These are phyloP conservation scores for Xylariales sp. DNA, from an alignment of 2,329 filamentous ascomycete genomes.

Conservation along the genomic window DNA sequence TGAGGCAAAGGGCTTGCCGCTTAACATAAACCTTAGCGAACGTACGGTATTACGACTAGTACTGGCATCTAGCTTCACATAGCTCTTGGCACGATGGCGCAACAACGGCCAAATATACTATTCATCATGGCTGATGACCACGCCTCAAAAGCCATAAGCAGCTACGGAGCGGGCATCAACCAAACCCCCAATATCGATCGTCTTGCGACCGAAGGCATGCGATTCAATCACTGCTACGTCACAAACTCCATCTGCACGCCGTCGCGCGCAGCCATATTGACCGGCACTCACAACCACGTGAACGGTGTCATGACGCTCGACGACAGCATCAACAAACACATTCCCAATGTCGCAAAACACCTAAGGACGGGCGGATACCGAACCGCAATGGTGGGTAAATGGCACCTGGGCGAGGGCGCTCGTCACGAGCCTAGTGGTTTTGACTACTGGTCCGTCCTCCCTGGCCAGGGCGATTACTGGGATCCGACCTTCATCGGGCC, in stretches of 20 bases:
- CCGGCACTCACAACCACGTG: slow-evolving; percentile 64
- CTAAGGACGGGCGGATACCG: slow-evolving; percentile 59
- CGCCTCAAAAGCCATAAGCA: slow-evolving; percentile 50
- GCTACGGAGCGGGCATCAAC: slow-evolving; percentile 64
- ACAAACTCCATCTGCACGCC: slow-evolving; percentile 66
- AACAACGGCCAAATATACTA: slow-evolving; percentile 53
- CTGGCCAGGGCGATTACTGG: slow-evolving; percentile 64
- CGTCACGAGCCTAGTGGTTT: slow-evolving; percentile 61
- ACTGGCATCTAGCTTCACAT: neutral
- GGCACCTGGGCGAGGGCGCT: slow-evolving; percentile 63
- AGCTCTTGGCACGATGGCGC: slow-evolving; percentile 55
- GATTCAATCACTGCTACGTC: slow-evolving; percentile 65
- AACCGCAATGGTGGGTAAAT: slow-evolving; percentile 66
- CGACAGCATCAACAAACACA: slow-evolving; percentile 60
- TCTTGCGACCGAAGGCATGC: slow-evolving; percentile 61
- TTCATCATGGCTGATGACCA: slow-evolving; percentile 61
- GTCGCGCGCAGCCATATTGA: slow-evolving; percentile 61
- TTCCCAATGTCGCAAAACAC: slow-evolving; percentile 62
- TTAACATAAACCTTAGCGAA: neutral
- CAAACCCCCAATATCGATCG: slow-evolving; percentile 63
- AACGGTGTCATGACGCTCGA: slow-evolving; percentile 64
- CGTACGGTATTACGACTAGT: neutral
- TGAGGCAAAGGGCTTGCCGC: neutral
- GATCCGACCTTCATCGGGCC: slow-evolving; percentile 62
- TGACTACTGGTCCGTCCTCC: slow-evolving; percentile 63